Base-by-base conservation (phyloP, 2,329 filamentous ascomycete species). In the Seiridium cupressi region DNA sequence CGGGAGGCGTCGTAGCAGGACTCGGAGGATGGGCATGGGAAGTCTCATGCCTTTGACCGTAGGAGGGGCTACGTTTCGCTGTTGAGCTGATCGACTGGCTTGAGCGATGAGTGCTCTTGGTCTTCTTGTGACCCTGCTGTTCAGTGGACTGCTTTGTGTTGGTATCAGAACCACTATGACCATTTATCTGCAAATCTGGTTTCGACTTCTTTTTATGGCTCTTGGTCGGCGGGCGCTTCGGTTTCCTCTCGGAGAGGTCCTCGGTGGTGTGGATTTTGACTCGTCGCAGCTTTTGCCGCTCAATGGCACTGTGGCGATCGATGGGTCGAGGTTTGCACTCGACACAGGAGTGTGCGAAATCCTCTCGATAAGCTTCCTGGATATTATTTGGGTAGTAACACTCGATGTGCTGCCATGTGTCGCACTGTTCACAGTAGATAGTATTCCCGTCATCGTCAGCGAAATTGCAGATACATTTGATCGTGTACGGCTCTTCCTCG, bases 341-440 rank as follows among this genome's bases (percentile, higher is more conserved):
- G 69, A 88, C 87, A 78, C 95, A 99, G 59, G 89, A 92, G 79
- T 99, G 94, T 60, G 91, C 82, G 69, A 89, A 90, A 68, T 87
- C 83, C 61, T 86, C 82, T 80, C 89, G 76, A 74, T 93, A 77
- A 78, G 90, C 83, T 81, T 91, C 82, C 74, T 88, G 84, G 72
- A 86, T 84, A 68, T 92, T 91, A 64, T 85, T 75, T 31, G 86
- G 86, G 74, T 98, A 98, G 78, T 96, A 98, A 78, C 95, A 99
- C 73, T 93, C 89, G 69, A 97, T 96, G 77, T 99, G 95, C 77
- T 99, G 95, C 95, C 95, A 99, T 55, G 93, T 95, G 73, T 97
- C 91, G 82, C 95, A 99, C 61, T 84, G 86, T 74, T 98, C 95
- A 82, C 95, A 99, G 76, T 93, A 92, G 63, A 99, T 96, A 62